Evolutionary conservation across 2,329 filamentous ascomycete species (phyloP).

Genomic region (Arthrocladium fulminans): DNA sequence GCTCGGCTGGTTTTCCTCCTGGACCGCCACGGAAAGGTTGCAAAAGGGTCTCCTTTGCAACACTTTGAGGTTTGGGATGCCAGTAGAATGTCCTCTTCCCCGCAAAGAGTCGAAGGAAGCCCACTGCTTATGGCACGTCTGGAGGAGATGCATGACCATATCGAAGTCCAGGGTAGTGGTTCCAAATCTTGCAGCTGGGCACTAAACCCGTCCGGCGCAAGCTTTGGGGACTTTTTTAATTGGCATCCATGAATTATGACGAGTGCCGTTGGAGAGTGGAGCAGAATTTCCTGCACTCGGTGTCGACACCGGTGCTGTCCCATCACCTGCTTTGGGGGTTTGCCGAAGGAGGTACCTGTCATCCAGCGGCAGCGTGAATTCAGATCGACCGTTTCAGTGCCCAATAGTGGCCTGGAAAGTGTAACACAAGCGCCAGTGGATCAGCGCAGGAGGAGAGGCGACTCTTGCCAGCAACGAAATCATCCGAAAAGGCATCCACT

Average conservation of each 20-base stretch:
- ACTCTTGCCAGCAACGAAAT: background rate
- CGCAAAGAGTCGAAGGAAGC: background rate
- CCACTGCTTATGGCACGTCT: too few species aligned
- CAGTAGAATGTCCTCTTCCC: background rate
- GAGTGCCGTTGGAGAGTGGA: too few species aligned
- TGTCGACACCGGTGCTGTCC: background rate
- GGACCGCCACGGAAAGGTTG: too few species aligned
- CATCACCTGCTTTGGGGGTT: background rate
- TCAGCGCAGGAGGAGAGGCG: background rate
- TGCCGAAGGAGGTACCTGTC: background rate
- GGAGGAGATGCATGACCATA: background rate
- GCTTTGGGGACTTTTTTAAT: too few species aligned
- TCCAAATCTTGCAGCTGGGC: conserved; percentile 3
- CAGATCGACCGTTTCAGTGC: background rate
- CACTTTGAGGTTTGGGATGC: background rate
- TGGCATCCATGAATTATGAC: too few species aligned
- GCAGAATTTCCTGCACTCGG: background rate
- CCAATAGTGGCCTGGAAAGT: background rate
- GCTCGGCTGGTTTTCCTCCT: too few species aligned
- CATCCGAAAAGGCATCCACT: conserved; percentile 1
- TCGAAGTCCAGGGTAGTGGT: background rate
- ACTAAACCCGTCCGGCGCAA: background rate
- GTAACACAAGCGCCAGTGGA: background rate
- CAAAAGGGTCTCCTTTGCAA: background rate
- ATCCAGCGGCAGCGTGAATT: background rate